Base-by-base conservation (phyloP, 495 filamentous ascomycete genomes). In the Jackrogersella multiformis region DNA sequence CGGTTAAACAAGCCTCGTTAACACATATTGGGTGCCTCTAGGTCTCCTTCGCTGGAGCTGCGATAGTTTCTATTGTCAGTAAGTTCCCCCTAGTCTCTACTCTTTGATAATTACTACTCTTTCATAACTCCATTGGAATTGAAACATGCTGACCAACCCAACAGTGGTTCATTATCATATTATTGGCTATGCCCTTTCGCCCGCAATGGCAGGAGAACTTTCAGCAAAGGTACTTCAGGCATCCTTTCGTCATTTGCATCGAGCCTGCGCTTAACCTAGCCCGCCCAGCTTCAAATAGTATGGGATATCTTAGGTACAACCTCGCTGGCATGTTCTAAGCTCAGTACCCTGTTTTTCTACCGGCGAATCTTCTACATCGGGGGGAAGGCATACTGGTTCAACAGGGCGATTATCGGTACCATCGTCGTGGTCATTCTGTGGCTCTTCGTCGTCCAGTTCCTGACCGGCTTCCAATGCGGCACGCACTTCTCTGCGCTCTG, bases 281-380 rank as follows among this genome's bases (percentile, higher is more conserved):
- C 44, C 28, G 20, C 39, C 16, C 32, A 68, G 65, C 48, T 34
- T 41, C 32, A 62, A 61, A 64, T 68, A 10, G 54, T 28, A 13
- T 44, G 45, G 21, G 41, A 68, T 23, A 35, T 68, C 0, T 30
- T 69, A 2, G 26, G 39, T n/a, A 61, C n/a, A 26, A 72, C 52
- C 18, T 46, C 66, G 6, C 44, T 69, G 2, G 66, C 54, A 10
- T 65, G 39, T 42, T 28, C 46, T 4, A 70, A 66, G 28, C 53
- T 65, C 36, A 70, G 67, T 30, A 61, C 67, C 1, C 39, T 70
- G 2, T 70, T 70, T 48, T 70, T 70, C 51, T 70, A 70, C 41
- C 53, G 57, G 18, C 56, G 68, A 10, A 66, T 70, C 44, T 66
- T 70, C 48, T 66, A 23, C 38, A n/a, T 2, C n/a, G 16, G 36